phyloP scores from a whole-genome alignment of 768 basidiomycete species.

The Boletus edulis region DNA sequence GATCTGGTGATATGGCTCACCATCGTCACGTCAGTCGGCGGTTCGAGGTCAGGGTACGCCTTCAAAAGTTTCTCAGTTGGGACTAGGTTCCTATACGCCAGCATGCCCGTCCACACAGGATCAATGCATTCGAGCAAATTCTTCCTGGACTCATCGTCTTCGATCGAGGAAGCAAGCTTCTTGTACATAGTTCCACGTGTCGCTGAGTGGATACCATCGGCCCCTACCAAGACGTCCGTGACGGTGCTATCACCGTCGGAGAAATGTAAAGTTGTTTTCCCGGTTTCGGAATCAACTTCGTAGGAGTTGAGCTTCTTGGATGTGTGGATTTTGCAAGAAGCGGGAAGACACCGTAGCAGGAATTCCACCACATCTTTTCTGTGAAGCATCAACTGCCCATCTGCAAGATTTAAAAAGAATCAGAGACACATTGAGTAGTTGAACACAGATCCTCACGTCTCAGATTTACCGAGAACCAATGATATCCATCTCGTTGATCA shows the following conservation, averaged over 20 bases:
- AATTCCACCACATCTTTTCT: no score
- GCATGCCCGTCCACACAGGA: conserved; percentile 38
- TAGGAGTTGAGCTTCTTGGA: no score
- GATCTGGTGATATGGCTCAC: neutral
- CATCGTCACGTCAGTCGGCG: conserved; percentile 25
- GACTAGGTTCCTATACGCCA: conserved; percentile 39
- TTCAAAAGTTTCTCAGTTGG: conserved; percentile 25
- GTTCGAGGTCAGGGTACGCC: conserved; percentile 31
- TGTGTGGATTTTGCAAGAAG: no score
- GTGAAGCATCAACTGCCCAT: no score
- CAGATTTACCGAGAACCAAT: no score
- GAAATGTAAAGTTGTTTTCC: no score
- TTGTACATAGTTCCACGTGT: conserved; percentile 29
- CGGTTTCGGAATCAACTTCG: no score
- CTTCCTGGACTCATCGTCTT: conserved; percentile 4
- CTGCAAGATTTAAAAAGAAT: no score
- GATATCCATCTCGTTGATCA: no score
- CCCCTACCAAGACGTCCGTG: conserved; percentile 42
- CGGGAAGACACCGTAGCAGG: no score
- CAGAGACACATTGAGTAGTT: no score
- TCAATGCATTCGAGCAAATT: conserved; percentile 24
- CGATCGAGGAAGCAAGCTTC: conserved; percentile 6
- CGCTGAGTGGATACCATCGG: conserved; percentile 43
- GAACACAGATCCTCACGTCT: no score
- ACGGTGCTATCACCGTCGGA: conserved; percentile 1